Conservation (phyloP, 1,284 basidiomycete species). For the Cutaneotrichosporon cavernicola region DNA sequence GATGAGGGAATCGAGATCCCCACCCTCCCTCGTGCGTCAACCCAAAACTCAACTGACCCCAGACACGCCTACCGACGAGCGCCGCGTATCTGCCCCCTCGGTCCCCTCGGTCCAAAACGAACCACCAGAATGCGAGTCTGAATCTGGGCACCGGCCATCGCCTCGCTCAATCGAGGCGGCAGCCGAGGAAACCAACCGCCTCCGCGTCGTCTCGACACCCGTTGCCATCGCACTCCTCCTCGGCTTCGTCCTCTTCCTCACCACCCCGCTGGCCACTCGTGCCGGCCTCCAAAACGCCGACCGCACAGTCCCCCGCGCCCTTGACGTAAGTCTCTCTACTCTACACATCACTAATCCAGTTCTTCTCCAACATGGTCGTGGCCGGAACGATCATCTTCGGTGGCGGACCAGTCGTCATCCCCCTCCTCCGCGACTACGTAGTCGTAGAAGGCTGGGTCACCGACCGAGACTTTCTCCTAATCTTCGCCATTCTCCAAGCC, state of each 20-base stretch:
- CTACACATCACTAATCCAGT: slow-evolving; percentile 24
- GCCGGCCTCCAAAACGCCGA: slow-evolving; percentile 46
- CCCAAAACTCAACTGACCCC: background rate
- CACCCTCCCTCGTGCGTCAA: background rate
- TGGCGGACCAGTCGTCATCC: slow-evolving; percentile 64
- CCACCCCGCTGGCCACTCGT: slow-evolving; percentile 34
- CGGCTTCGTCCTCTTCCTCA: slow-evolving; percentile 47
- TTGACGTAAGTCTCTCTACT: slow-evolving; percentile 37
- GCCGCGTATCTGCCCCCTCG: background rate
- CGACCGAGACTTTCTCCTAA: slow-evolving; percentile 60
- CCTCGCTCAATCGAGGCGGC: background rate
- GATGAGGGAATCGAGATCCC: slow-evolving; percentile 8
- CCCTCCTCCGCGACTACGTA: slow-evolving; percentile 60
- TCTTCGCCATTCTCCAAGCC: slow-evolving; percentile 61
- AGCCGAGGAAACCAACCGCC: background rate
- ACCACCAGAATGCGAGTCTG: background rate
- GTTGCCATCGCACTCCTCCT: slow-evolving; percentile 40
- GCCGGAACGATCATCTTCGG: slow-evolving; percentile 62
- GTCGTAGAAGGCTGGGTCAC: slow-evolving; percentile 56
- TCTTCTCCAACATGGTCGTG: slow-evolving; percentile 56
- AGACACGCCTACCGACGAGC: slow-evolving; percentile 4
- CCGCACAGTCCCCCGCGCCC: slow-evolving; percentile 32
- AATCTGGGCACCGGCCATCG: background rate
- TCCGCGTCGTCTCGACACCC: slow-evolving; percentile 31
- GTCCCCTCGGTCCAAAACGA: background rate